Evolutionary conservation across 495 filamentous ascomycete species (phyloP).

Genomic region (Margaritispora aquatica): DNA sequence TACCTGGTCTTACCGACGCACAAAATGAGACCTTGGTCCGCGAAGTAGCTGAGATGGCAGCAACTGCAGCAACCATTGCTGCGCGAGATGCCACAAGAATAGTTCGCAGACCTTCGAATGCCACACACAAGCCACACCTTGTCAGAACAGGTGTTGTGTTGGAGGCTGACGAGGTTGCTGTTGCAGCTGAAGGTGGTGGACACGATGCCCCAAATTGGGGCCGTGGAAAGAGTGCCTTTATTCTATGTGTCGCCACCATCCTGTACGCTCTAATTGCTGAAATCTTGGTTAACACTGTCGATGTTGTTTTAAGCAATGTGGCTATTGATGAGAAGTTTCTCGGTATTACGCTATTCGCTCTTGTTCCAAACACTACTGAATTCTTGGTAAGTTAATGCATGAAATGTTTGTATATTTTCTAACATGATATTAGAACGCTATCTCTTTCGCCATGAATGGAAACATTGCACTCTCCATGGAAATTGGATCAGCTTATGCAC

Average conservation of each 20-base stretch:
- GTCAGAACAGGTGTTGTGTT: conserved; percentile 14
- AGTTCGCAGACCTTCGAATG: conserved; percentile 39
- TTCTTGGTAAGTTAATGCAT: conserved; percentile 63
- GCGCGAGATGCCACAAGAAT: conserved; percentile 64
- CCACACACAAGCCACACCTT: conserved; percentile 21
- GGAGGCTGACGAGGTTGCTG: conserved; percentile 35
- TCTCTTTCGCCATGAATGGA: conserved; percentile 99
- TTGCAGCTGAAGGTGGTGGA: conserved; percentile 61
- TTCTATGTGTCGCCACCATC: conserved; percentile 83
- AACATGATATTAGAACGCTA: conserved; percentile 69
- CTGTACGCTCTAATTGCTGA: conserved; percentile 95
- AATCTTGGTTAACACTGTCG: conserved; percentile 93
- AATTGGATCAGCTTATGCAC: conserved; percentile 93
- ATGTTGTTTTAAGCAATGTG: conserved; percentile 82
- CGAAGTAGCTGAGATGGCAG: conserved; percentile 85
- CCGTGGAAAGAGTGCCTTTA: conserved; percentile 78
- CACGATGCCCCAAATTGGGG: conserved; percentile 99
- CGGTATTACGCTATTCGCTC: conserved; percentile 92
- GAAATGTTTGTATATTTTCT: conserved; percentile 21
- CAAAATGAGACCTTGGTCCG: conserved; percentile 75
- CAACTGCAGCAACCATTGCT: conserved; percentile 83
- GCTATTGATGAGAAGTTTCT: conserved; percentile 97
- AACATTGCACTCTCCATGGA: conserved; percentile 99
- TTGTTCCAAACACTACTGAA: conserved; percentile 97
- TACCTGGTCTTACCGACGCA: conserved; percentile 66